Percentiles rank a stretch among this genome's conserved stretches.
phyloP scores from a whole-genome alignment of 2,329 filamentous ascomycete genomes.

The Calonectria hongkongensis region DNA sequence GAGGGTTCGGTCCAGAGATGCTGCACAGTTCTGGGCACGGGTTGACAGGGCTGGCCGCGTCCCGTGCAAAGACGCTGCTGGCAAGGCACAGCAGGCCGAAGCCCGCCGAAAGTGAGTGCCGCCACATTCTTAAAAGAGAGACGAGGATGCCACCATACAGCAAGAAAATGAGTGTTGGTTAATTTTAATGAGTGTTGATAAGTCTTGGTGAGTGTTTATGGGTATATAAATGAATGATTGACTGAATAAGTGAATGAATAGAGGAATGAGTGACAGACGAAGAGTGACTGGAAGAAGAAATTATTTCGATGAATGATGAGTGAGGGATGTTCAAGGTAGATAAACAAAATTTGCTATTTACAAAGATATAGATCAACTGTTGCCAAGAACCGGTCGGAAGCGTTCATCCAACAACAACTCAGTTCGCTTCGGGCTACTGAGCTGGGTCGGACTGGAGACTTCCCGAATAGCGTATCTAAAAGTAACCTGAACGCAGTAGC shows the following conservation, averaged over 20 bases:
- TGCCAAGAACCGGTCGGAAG: background rate
- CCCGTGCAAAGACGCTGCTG: background rate
- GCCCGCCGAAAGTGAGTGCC: background rate
- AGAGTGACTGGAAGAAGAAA: background rate
- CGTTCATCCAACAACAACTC: background rate
- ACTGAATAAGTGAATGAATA: background rate
- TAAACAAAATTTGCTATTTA: background rate
- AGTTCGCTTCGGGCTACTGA: background rate
- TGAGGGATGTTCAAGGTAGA: background rate
- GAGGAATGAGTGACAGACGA: background rate
- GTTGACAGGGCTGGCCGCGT: background rate
- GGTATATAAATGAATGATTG: background rate
- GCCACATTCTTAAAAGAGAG: background rate
- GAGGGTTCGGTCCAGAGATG: background rate
- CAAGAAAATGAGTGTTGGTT: background rate
- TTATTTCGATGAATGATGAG: background rate
- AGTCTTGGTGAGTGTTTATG: background rate
- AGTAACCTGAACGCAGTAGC: background rate
- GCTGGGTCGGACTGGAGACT: background rate
- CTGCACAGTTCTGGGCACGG: background rate
- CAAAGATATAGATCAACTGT: background rate
- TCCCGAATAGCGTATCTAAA: background rate
- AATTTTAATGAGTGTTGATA: background rate
- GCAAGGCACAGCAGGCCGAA: background rate
- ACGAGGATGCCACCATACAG: constrained; percentile 2